phyloP scores from a whole-genome alignment of 306 rosid species.

The Quillaja saponaria region DNA sequence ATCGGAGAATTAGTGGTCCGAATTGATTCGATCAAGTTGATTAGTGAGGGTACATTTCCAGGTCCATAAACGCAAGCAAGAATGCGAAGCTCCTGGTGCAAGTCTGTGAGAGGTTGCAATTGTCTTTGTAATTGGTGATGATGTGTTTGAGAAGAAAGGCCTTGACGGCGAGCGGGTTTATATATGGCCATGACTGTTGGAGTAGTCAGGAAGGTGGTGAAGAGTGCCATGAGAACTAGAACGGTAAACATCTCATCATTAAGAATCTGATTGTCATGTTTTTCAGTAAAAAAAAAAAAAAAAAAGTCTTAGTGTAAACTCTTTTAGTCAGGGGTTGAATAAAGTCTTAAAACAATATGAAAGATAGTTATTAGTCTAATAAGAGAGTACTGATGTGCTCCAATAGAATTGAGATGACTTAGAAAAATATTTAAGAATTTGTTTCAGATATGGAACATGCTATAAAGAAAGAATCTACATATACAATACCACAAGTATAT shows the following conservation, averaged over 20 bases:
- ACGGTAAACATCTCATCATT: constrained; percentile 45
- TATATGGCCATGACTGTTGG: constrained; percentile 38
- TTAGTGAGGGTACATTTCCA: constrained; percentile 31
- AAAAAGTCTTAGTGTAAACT: background rate
- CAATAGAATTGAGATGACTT: too few relatives aligned
- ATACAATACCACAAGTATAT: too few relatives aligned
- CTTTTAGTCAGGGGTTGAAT: too few relatives aligned
- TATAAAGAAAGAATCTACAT: too few relatives aligned
- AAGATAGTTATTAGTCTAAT: too few relatives aligned
- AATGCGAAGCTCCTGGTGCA: constrained; percentile 32
- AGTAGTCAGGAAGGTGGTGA: constrained; percentile 53
- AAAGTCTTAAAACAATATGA: too few relatives aligned
- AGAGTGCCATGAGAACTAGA: constrained; percentile 46
- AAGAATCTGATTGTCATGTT: constrained; percentile 29
- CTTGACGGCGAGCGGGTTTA: constrained; percentile 30
- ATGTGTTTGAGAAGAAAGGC: constrained; percentile 3
- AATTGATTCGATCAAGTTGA: constrained; percentile 38
- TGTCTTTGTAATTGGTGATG: background rate
- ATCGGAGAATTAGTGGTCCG: constrained; percentile 24
- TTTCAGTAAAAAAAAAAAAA: background rate
- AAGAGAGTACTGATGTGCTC: too few relatives aligned
- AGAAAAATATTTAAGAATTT: too few relatives aligned
- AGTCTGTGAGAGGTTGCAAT: constrained; percentile 19
- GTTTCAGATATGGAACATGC: too few relatives aligned
- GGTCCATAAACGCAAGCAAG: constrained; percentile 50